Percentiles rank a stretch among this genome's conserved stretches.
Conservation (phyloP, 176 grass and related monocot species). For the Olyra latifolia region DNA sequence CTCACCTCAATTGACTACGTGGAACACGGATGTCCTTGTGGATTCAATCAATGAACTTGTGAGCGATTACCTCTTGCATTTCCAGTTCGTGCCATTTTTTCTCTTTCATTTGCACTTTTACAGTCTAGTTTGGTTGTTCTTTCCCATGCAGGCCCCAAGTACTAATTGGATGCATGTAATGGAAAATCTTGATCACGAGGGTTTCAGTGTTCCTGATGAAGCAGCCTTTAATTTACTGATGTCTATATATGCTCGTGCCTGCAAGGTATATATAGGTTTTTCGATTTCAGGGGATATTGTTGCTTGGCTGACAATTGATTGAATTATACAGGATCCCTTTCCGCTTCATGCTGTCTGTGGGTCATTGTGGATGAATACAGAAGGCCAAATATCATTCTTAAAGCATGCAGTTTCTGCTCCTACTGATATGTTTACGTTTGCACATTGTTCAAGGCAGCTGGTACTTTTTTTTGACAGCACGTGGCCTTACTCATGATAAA, state of each 20-base stretch:
- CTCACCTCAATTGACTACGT: constrained; percentile 49
- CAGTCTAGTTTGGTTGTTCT: constrained; percentile 31
- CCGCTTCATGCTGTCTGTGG: constrained; percentile 82
- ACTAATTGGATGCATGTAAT: constrained; percentile 76
- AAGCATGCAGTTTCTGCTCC: constrained; percentile 59
- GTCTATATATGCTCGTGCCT: constrained; percentile 63
- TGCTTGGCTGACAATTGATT: constrained; percentile 36
- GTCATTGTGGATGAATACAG: constrained; percentile 82
- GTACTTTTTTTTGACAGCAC: constrained; percentile 33
- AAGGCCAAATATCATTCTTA: constrained; percentile 79
- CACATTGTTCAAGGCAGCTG: constrained; percentile 54
- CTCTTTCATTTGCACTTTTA: constrained; percentile 22
- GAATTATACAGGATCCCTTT: constrained; percentile 68
- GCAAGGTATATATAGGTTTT: constrained; percentile 52
- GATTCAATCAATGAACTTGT: constrained; percentile 81
- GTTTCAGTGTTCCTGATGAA: constrained; percentile 81
- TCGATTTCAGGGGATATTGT: constrained; percentile 6
- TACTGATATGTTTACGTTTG: constrained; percentile 72
- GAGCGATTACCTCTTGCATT: constrained; percentile 35
- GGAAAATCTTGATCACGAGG: constrained; percentile 81
- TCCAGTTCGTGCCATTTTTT: constrained; percentile 13
- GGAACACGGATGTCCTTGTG: constrained; percentile 72
- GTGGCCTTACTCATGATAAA: neutral
- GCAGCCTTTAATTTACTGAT: constrained; percentile 63
- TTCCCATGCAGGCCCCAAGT: constrained; percentile 55